Percentiles rank a stretch among this genome's conserved stretches.
These are phyloP conservation scores for Tuber borchii DNA, from an alignment of 495 filamentous ascomycete species.

Conservation along the genomic window DNA sequence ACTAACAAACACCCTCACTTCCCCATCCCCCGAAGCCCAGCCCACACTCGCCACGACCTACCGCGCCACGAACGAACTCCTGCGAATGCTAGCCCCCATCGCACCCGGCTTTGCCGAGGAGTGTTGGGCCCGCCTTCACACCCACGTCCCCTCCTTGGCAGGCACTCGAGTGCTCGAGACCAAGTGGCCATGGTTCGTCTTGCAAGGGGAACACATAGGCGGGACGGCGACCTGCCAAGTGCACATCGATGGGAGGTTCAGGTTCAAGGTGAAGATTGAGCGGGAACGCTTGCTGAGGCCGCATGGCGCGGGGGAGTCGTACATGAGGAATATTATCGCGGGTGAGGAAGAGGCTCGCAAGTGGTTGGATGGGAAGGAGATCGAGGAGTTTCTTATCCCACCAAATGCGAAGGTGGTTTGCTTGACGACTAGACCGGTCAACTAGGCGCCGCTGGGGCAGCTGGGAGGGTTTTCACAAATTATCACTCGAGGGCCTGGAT, in stretches of 20 bases:
- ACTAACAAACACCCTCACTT: slow-evolving; percentile 60
- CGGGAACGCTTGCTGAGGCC: slow-evolving; percentile 42
- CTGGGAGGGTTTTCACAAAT: neutral
- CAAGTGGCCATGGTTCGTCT: slow-evolving; percentile 28
- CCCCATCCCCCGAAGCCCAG: slow-evolving; percentile 42
- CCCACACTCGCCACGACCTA: slow-evolving; percentile 42
- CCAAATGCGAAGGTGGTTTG: slow-evolving; percentile 53
- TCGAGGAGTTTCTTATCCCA: slow-evolving; percentile 51
- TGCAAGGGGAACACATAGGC: slow-evolving; percentile 14
- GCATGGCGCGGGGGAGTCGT: slow-evolving; percentile 30
- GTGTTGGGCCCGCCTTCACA: slow-evolving; percentile 60
- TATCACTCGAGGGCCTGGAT: neutral
- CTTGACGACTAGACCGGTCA: slow-evolving; percentile 39
- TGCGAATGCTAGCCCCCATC: slow-evolving; percentile 69
- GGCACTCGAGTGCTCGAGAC: slow-evolving; percentile 22
- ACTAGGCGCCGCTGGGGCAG: neutral
- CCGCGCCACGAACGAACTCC: slow-evolving; percentile 47
- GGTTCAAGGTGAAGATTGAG: slow-evolving; percentile 56
- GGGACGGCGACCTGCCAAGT: slow-evolving; percentile 51
- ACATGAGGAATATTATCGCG: slow-evolving; percentile 48
- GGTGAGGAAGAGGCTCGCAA: slow-evolving; percentile 41
- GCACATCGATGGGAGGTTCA: slow-evolving; percentile 68
- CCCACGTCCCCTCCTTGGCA: slow-evolving; percentile 9
- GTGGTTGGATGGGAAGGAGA: slow-evolving; percentile 41
- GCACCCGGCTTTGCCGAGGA: slow-evolving; percentile 73